These are phyloP conservation scores for Cutaneotrichosporon curvatum DNA, from an alignment of 1,284 basidiomycete genomes.

Conservation along the genomic window DNA sequence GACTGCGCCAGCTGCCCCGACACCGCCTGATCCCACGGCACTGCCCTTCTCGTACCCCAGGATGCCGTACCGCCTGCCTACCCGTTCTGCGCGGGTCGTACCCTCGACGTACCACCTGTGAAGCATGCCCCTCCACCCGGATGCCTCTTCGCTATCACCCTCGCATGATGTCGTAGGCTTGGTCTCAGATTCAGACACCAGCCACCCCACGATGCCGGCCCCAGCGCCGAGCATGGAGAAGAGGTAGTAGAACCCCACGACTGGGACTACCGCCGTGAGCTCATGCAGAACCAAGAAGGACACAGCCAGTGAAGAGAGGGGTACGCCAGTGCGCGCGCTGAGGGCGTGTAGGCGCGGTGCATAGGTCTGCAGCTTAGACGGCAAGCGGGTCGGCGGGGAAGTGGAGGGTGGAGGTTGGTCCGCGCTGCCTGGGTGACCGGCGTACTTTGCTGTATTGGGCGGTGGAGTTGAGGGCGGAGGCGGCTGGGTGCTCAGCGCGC, in stretches of 20 bases:
- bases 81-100: constrained; percentile 59
- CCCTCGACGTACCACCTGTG: constrained; percentile 66
- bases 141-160: constrained; percentile 1
- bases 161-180: not conserved
- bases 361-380: constrained; percentile 19
- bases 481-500: too few relatives aligned
- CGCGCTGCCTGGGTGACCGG: too few relatives aligned
- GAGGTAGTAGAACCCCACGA: constrained; percentile 66
- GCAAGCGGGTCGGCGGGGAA: not conserved
- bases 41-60: constrained; percentile 64
- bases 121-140: constrained; percentile 25
- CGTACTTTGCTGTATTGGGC: too few relatives aligned
- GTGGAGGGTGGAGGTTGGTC: too few relatives aligned
- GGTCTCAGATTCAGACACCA: constrained; percentile 10
- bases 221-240: constrained; percentile 66
- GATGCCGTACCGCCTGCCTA: constrained; percentile 70
- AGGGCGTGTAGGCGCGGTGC: constrained; percentile 26
- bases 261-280: constrained; percentile 70
- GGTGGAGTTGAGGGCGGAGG: too few relatives aligned
- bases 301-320: constrained; percentile 65
- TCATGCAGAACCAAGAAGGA: constrained; percentile 84
- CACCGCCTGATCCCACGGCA: constrained; percentile 3
- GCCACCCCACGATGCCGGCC: constrained; percentile 54
- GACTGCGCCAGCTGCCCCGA: constrained; percentile 33
- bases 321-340: constrained; percentile 42